Evolutionary conservation across 257 asterid genomes (phyloP), one percentile per base, ranked within the genome.

Genomic region (Cynanchum wilfordii): DNA sequence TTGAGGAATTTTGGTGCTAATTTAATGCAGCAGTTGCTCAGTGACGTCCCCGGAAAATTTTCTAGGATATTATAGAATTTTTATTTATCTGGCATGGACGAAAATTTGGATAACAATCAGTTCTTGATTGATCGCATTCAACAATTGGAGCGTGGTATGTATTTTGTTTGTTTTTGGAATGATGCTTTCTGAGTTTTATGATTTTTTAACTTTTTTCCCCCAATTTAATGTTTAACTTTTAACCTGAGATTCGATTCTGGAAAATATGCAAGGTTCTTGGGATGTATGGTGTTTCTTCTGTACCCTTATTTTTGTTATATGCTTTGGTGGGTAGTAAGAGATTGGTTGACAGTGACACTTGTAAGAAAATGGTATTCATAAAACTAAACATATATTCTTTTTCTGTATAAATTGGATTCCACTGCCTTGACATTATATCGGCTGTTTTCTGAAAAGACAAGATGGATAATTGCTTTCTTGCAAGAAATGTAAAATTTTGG

Each of bases 71-170:
- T 52, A 4, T 27, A 7, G 49, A 42, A 15, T 2, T 3, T 7
- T 30, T 27, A 2, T 68, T 24, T 75, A 69, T 66, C 84, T 86
- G 96, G 71, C 67, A 92, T 95, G 99, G 99, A 89, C 64, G 86
- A 82, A 49, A 74, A 64, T 60, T 42, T 7, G 13, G 70, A 76
- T 27, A 79, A 72, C 68, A 72, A 84, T 22, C 88, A 86, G 72
- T 75, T 87, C 27, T 78, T 90, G 72, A 57, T 75, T 78, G 90
- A 87, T 79, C 96, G 87, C 71, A 84, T 95, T 76, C 85, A 86
- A 44, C 92, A 89, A 72, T 79, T 95, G 82, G 99, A 95, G 84
- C 87, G 86, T n/a, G 99, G 98, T 95, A 84, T 77, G 82, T 25
- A 5, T 66, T 42, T 30, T 36, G 45, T 69, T 71, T 65, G 58